Base-by-base conservation (phyloP, 208 protist species). In the Trypanosoma melophagium region DNA sequence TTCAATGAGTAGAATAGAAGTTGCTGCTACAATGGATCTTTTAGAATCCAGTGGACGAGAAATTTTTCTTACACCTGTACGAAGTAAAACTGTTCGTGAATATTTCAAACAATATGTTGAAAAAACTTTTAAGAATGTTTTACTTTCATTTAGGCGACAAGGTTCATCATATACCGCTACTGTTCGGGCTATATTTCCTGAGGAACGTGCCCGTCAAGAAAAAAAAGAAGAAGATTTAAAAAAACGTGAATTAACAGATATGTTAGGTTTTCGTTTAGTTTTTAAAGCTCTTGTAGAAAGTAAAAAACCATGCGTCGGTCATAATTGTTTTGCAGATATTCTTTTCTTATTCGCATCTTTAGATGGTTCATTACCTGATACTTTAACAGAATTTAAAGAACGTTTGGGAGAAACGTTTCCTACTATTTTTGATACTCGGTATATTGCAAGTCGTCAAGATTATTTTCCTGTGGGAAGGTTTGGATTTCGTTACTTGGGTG, bases 261-360 rank as follows among this genome's bases (percentile, higher is more conserved):
- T 79, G 67, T 50, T 92, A 14, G 86, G 86, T 22, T 89, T 92
- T 65, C 86, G 83, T 22, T 69, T 86, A 51, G 74, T 92, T 14
- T 94, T 86, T 56, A 60, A 74, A 17, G 83, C 77, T 52, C 65
- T 94, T 57, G 77, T 84, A 53, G 67, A 75, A 56, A 83, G 76
- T 66, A 17, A 54, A 62, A 92, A 92, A 57, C 84, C 88, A 24
- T 84, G 77, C 52, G 85, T 94, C 14, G 88, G 85, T 49, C 88
- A 94, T 73, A 91, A 94, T 71, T 91, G 80, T 74, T 85, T 87
- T 62, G 80, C 84, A 19, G 88, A 94, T 63, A 60, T 86, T 60
- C 81, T 94, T 45, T 94, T 92, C 66, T 73, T 92, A 35, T 71
- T 87, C 60, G 24, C 60, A 13, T 66, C 71, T 21, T 58, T 90